Conservation (phyloP, 768 basidiomycete genomes). For the Lactarius hatsudake region DNA sequence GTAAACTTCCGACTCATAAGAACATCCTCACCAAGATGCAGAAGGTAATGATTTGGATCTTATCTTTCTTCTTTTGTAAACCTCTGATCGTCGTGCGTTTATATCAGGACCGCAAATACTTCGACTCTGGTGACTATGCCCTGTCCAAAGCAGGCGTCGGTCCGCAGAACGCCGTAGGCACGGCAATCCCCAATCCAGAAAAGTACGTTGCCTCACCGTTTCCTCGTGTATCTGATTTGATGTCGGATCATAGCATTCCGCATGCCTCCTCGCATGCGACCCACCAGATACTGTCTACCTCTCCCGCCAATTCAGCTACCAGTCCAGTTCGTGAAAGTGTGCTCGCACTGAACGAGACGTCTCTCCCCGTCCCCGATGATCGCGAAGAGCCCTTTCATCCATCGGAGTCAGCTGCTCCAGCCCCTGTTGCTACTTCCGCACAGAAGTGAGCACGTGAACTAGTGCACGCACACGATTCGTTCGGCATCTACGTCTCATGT, state of each 20-base stretch:
- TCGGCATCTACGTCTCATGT: neutral
- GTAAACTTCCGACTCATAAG: slow-evolving; percentile 92
- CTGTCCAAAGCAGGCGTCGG: slow-evolving; percentile 91
- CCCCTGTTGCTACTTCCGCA: slow-evolving; percentile 8
- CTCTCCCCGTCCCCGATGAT: slow-evolving; percentile 6
- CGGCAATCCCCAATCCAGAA: slow-evolving; percentile 97
- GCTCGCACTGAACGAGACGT: slow-evolving; percentile 19
- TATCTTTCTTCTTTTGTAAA: slow-evolving; percentile 17
- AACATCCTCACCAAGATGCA: slow-evolving; percentile 92
- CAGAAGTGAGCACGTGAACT: slow-evolving; percentile 22
- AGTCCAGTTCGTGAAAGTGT: slow-evolving; percentile 28
- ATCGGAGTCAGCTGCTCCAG: slow-evolving; percentile 8
- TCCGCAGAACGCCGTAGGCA: slow-evolving; percentile 88
- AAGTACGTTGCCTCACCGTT: slow-evolving; percentile 54
- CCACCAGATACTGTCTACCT: slow-evolving; percentile 37
- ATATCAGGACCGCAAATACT: slow-evolving; percentile 92
- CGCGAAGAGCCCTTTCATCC: slow-evolving; percentile 14
- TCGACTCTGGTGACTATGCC: slow-evolving; percentile 98
- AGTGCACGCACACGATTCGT: slow-evolving; percentile 10
- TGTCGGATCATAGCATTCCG: slow-evolving; percentile 62
- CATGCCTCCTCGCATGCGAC: slow-evolving; percentile 68
- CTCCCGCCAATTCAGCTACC: slow-evolving; percentile 22
- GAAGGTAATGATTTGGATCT: slow-evolving; percentile 55
- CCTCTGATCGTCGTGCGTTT: slow-evolving; percentile 21
- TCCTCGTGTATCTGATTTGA: slow-evolving; percentile 23